Evolutionary conservation across 2,329 filamentous ascomycete genomes (phyloP).

Genomic region (Alternaria ethzedia): DNA sequence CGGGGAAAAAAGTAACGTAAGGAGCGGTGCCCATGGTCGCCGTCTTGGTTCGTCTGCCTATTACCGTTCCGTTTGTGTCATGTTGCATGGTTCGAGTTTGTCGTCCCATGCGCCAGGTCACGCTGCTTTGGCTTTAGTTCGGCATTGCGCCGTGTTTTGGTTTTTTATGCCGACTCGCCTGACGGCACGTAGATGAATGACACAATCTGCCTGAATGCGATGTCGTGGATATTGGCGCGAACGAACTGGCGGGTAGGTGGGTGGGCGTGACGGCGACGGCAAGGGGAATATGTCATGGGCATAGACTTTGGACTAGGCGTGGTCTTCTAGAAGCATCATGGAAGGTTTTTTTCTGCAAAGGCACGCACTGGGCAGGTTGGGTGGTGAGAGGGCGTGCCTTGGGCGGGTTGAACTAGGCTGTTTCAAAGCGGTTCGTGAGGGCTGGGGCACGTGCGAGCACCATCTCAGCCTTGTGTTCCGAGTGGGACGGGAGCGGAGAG

Average conservation of each 20-base stretch:
- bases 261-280: conserved; percentile 2
- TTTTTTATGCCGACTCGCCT: conserved; percentile 16
- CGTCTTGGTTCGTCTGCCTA: background rate
- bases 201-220: conserved; percentile 21
- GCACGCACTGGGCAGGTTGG: conserved; percentile 1
- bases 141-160: conserved; percentile 13
- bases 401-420: conserved; percentile 13
- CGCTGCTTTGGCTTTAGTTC: conserved; percentile 9
- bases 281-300: conserved; percentile 6
- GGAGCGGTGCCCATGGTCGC: conserved; percentile 1
- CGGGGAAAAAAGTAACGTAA: conserved; percentile 14
- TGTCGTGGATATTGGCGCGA: conserved; percentile 6
- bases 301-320: background rate
- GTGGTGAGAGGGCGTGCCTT: conserved; percentile 1
- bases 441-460: conserved; percentile 3
- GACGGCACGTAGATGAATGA: background rate
- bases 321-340: conserved; percentile 22
- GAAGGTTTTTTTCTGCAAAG: conserved; percentile 7
- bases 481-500: conserved; percentile 6
- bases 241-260: conserved; percentile 15
- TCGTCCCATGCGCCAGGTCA: conserved; percentile 16
- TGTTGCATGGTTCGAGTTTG: conserved; percentile 12
- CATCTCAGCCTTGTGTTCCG: conserved; percentile 3
- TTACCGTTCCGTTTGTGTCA: conserved; percentile 18
- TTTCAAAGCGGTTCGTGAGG: conserved; percentile 21